Conservation (phyloP, 345 rosid genomes). For the Hirschfeldia incana region DNA sequence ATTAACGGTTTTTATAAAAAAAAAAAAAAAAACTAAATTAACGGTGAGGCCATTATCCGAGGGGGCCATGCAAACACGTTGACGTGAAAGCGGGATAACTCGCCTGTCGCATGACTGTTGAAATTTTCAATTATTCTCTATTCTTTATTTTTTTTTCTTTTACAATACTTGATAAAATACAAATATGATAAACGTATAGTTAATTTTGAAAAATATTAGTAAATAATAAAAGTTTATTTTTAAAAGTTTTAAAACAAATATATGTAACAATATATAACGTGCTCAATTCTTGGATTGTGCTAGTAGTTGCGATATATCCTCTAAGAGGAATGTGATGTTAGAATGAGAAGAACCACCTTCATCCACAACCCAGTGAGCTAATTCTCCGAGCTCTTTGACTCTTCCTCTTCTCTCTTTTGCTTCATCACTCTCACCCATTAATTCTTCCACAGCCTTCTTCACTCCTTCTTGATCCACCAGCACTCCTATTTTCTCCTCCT, state of each 20-base stretch:
- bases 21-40: too few species aligned
- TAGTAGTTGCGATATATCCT: background rate
- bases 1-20: too few species aligned
- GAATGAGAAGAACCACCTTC: background rate
- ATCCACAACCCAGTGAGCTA: background rate
- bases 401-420: background rate
- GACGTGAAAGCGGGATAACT: background rate
- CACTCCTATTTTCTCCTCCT: background rate
- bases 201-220: background rate
- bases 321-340: background rate
- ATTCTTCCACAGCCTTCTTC: background rate
- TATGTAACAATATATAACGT: background rate
- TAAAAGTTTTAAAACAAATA: background rate
- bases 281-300: background rate
- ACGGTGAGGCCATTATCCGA: background rate
- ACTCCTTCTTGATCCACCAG: background rate
- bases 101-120: background rate
- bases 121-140: too few species aligned
- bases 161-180: too few species aligned
- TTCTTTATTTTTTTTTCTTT: too few species aligned
- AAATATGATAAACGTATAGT: too few species aligned
- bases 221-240: background rate
- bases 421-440: background rate
- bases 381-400: background rate
- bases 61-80: background rate